These are phyloP conservation scores for Dacryopinax primogenitus DNA, from an alignment of 768 basidiomycete genomes.

Conservation along the genomic window DNA sequence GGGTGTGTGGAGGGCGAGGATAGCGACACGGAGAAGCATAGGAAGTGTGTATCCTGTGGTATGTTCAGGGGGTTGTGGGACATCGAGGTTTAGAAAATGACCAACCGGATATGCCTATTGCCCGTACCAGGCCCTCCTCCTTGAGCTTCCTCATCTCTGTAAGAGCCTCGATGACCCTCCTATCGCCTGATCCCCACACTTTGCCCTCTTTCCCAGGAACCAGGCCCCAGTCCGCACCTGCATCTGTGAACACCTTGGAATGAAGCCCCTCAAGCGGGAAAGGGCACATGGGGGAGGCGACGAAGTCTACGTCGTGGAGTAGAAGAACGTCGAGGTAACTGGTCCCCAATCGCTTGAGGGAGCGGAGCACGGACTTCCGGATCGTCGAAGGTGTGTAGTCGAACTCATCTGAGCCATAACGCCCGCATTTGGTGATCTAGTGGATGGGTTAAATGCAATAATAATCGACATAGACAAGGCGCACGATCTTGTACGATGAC, in stretches of 20 bases:
- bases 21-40: constrained; percentile 67
- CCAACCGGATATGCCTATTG: constrained; percentile 69
- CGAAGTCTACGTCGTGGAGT: constrained; percentile 74
- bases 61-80: not conserved
- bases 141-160: constrained; percentile 53
- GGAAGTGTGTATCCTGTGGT: constrained; percentile 63
- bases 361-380: constrained; percentile 50
- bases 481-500: constrained; percentile 59
- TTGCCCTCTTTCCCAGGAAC: constrained; percentile 42
- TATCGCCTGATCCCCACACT: constrained; percentile 57
- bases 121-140: constrained; percentile 54
- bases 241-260: constrained; percentile 38
- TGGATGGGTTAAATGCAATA: not conserved
- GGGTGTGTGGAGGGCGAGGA: constrained; percentile 52
- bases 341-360: constrained; percentile 57
- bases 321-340: constrained; percentile 69
- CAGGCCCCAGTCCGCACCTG: constrained; percentile 54
- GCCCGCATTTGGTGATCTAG: constrained; percentile 78
- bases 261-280: constrained; percentile 42
- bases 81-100: not conserved
- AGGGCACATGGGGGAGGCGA: constrained; percentile 42
- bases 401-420: constrained; percentile 53
- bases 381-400: constrained; percentile 62
- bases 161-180: constrained; percentile 53
- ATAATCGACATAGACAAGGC: constrained; percentile 12